phyloP scores from a whole-genome alignment of 768 basidiomycete species.

The Mycena filopes region DNA sequence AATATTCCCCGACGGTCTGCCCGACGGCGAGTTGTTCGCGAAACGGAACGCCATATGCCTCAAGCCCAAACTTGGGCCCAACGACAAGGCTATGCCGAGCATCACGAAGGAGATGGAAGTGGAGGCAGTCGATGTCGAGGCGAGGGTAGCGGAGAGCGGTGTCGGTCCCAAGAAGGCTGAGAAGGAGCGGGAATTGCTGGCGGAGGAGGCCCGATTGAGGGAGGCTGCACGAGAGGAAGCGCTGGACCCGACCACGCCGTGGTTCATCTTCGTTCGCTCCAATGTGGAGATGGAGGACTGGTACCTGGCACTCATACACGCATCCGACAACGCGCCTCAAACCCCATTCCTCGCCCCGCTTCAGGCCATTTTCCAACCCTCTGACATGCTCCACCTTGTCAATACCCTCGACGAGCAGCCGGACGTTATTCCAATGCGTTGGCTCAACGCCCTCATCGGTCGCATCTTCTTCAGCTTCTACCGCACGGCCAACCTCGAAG shows the following conservation, averaged over 20 bases:
- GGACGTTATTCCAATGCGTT: constrained; percentile 96
- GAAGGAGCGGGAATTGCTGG: constrained; percentile 48
- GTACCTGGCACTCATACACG: constrained; percentile 86
- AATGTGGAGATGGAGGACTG: constrained; percentile 98
- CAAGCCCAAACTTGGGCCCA: constrained; percentile 56
- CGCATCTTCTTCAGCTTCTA: constrained; percentile 94
- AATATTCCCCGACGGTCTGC: constrained; percentile 77
- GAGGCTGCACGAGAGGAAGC: constrained; percentile 63
- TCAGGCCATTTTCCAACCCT: constrained; percentile 71
- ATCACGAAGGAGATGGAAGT: constrained; percentile 64
- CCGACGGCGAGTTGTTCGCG: constrained; percentile 91
- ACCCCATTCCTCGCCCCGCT: constrained; percentile 71
- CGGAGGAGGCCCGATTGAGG: constrained; percentile 53
- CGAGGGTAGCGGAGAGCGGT: constrained; percentile 41
- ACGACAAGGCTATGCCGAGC: constrained; percentile 56
- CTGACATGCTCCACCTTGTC: constrained; percentile 87
- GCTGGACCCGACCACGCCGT: constrained; percentile 68
- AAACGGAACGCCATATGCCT: constrained; percentile 90
- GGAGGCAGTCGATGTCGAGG: constrained; percentile 46
- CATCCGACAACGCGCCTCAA: constrained; percentile 70
- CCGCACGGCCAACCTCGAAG: constrained; percentile 83
- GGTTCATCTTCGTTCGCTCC: constrained; percentile 93
- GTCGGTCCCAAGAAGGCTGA: constrained; percentile 45
- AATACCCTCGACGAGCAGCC: constrained; percentile 90
- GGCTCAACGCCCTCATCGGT: constrained; percentile 95